Evolutionary conservation across 352 stramenopile genomes (phyloP).

Genomic region (Pythium aquatile): DNA sequence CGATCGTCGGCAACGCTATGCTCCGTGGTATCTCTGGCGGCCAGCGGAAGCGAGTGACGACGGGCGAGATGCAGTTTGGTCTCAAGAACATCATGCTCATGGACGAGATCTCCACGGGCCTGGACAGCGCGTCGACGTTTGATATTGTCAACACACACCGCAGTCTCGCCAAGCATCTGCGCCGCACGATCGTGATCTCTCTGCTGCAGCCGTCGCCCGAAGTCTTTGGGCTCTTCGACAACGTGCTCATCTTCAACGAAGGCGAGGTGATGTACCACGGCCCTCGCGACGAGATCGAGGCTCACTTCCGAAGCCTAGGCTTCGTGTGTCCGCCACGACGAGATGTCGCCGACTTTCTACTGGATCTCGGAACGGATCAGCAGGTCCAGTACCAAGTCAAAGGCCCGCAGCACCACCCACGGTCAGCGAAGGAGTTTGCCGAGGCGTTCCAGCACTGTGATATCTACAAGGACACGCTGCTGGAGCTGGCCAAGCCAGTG

Average conservation of each 20-base stretch:
- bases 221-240: slow-evolving; percentile 92
- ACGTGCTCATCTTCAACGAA: slow-evolving; percentile 90
- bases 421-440: slow-evolving; percentile 24
- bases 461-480: slow-evolving; percentile 31
- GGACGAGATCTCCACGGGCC: slow-evolving; percentile 76
- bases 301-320: slow-evolving; percentile 85
- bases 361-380: slow-evolving; percentile 37
- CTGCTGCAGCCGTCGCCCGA: slow-evolving; percentile 92
- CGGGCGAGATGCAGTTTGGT: slow-evolving; percentile 81
- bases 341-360: slow-evolving; percentile 92
- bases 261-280: slow-evolving; percentile 89
- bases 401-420: slow-evolving; percentile 2
- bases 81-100: slow-evolving; percentile 79
- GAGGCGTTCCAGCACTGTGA: slow-evolving; percentile 22
- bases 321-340: slow-evolving; percentile 52
- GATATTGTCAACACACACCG: slow-evolving; percentile 59
- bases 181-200: slow-evolving; percentile 67
- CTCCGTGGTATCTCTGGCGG: slow-evolving; percentile 67
- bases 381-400: slow-evolving; percentile 22
- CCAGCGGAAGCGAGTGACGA: slow-evolving; percentile 75
- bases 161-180: slow-evolving; percentile 60
- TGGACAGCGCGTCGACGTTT: slow-evolving; percentile 60
- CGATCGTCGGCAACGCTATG: slow-evolving; percentile 63
- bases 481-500: slow-evolving; percentile 83
- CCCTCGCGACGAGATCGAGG: slow-evolving; percentile 46